Evolutionary conservation across 345 rosid genomes (phyloP).

Genomic region (Populus pruinosa): DNA sequence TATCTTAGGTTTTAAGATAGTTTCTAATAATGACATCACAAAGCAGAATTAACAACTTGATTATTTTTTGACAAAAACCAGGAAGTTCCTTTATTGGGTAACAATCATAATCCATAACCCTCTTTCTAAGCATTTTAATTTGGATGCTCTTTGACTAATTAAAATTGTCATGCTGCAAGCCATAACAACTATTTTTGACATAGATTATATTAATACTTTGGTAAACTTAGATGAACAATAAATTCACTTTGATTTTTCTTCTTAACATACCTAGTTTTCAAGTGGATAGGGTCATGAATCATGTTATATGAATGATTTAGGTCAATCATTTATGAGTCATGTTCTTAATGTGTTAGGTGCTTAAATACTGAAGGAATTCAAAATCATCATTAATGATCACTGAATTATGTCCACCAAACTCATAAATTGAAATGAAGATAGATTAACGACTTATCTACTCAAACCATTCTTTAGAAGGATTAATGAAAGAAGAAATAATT

Average conservation of each 20-base stretch:
- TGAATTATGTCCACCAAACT: background rate
- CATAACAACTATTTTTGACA: background rate
- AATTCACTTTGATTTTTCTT: too few relatives aligned
- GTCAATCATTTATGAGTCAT: too few relatives aligned
- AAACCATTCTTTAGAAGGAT: background rate
- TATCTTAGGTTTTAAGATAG: conserved; percentile 2
- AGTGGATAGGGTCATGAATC: background rate
- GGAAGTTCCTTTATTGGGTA: background rate
- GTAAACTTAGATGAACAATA: too few relatives aligned
- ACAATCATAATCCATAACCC: background rate
- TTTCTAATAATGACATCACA: background rate
- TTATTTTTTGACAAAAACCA: background rate
- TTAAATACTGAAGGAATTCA: background rate
- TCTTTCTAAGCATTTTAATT: background rate
- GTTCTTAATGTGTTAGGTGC: background rate
- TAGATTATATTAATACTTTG: too few relatives aligned
- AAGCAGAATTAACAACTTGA: background rate
- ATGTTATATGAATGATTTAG: background rate
- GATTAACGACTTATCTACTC: background rate
- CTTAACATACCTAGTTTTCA: too few relatives aligned
- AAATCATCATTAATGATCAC: background rate
- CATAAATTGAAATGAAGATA: background rate
- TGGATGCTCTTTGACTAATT: background rate
- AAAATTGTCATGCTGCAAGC: too few relatives aligned
- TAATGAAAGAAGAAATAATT: background rate